Evolutionary conservation across 2,329 filamentous ascomycete genomes (phyloP).

Genomic region (Colletotrichum simmondsii): DNA sequence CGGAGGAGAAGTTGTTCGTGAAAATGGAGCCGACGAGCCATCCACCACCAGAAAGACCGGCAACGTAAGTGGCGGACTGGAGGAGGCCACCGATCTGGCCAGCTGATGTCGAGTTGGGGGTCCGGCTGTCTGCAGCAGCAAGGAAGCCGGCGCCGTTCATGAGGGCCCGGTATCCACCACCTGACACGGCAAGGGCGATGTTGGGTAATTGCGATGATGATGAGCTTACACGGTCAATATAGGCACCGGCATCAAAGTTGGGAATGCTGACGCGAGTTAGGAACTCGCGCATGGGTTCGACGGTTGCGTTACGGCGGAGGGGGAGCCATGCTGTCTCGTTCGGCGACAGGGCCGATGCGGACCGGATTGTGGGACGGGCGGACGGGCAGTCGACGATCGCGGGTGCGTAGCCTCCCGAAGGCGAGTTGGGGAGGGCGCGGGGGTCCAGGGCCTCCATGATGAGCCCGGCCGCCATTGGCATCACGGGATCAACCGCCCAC

Average conservation of each 20-base stretch:
- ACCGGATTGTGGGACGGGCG: slow-evolving; percentile 75
- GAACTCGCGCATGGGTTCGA: slow-evolving; percentile 80
- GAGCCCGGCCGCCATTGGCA: slow-evolving; percentile 30
- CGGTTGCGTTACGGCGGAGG: slow-evolving; percentile 76
- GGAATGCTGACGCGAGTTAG: slow-evolving; percentile 78
- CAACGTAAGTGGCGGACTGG: slow-evolving; percentile 83
- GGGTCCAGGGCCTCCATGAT: slow-evolving; percentile 27
- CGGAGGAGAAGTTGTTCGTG: slow-evolving; percentile 84
- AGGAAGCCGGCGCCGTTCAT: slow-evolving; percentile 84
- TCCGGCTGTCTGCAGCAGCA: slow-evolving; percentile 82
- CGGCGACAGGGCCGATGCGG: slow-evolving; percentile 69
- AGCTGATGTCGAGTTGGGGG: slow-evolving; percentile 64
- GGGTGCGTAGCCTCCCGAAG: slow-evolving; percentile 76
- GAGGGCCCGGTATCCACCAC: slow-evolving; percentile 88
- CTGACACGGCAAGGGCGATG: slow-evolving; percentile 82
- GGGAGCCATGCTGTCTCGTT: slow-evolving; percentile 81
- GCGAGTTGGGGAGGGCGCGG: slow-evolving; percentile 50
- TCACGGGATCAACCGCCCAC: slow-evolving; percentile 40
- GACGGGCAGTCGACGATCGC: slow-evolving; percentile 74
- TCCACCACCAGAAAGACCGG: slow-evolving; percentile 83
- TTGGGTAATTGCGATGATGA: slow-evolving; percentile 70
- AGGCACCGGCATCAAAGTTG: slow-evolving; percentile 80
- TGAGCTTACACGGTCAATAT: slow-evolving; percentile 73
- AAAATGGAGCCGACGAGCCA: slow-evolving; percentile 89
- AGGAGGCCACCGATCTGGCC: slow-evolving; percentile 84